phyloP scores from a whole-genome alignment of 2,329 filamentous ascomycete species.

The Xenoacremonium recifei region DNA sequence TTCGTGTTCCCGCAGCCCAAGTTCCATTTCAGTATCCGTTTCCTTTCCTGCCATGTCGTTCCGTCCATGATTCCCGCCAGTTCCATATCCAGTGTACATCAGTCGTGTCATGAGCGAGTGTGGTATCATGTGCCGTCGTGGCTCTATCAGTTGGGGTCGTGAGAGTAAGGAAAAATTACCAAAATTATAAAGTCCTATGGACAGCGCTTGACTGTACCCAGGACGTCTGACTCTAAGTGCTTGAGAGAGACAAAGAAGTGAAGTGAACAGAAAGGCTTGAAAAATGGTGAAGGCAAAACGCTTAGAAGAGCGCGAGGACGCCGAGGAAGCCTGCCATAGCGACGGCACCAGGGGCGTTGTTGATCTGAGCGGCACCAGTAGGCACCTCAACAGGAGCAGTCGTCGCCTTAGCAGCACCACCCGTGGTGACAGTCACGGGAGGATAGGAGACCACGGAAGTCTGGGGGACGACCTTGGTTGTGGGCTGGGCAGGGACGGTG shows the following conservation, averaged over 20 bases:
- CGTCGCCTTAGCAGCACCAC: conserved; percentile 12
- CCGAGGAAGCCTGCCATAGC: conserved; percentile 38
- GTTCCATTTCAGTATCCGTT: not conserved
- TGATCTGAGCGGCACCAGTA: conserved; percentile 28
- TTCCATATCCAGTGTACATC: not conserved
- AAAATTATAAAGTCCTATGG: not conserved
- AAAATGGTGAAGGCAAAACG: not conserved
- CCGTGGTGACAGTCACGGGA: conserved; percentile 17
- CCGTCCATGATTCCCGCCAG: not conserved
- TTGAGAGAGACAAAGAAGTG: conserved; percentile 1
- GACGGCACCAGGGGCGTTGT: conserved; percentile 34
- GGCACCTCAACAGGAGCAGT: conserved; percentile 23
- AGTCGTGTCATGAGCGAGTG: conserved; percentile 3
- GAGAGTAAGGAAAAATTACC: not conserved
- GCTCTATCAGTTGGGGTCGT: conserved; percentile 2
- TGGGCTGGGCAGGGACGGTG: conserved; percentile 31
- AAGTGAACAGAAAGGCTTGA: not conserved
- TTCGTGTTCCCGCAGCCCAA: not conserved
- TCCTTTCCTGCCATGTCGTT: not conserved
- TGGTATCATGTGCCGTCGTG: conserved; percentile 4
- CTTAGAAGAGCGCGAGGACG: conserved; percentile 36
- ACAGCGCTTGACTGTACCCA: not conserved
- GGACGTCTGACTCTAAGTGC: not conserved
- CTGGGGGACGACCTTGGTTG: conserved; percentile 23
- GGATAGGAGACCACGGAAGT: conserved; percentile 22